Percentiles rank a stretch among this genome's conserved stretches.
phyloP scores from a whole-genome alignment of 495 filamentous ascomycete species.

The Chaetomium tenue region DNA sequence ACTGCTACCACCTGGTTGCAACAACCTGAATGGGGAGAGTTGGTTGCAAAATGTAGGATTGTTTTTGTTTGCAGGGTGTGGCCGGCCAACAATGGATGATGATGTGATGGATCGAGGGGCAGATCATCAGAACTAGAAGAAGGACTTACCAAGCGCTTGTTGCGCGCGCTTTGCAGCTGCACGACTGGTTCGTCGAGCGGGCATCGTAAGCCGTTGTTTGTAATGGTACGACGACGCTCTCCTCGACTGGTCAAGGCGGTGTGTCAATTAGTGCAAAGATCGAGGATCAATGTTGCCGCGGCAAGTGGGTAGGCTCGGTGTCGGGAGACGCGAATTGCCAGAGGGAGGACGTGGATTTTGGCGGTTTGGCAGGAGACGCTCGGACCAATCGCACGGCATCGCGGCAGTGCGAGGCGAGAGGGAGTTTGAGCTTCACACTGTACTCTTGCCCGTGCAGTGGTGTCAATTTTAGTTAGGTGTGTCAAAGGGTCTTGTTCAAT shows the following conservation, averaged over 20 bases:
- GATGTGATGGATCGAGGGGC: slow-evolving; percentile 8
- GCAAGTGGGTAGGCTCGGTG: neutral
- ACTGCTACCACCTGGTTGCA: neutral
- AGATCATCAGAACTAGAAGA: neutral
- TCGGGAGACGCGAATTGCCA: slow-evolving; percentile 16
- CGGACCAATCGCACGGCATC: neutral
- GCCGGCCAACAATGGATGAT: neutral
- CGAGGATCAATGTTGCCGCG: neutral
- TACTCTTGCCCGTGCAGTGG: too few relatives aligned
- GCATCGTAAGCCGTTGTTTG: slow-evolving; percentile 23
- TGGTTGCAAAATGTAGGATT: neutral
- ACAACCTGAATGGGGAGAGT: neutral
- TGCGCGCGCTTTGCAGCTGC: slow-evolving; percentile 39
- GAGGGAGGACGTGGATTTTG: slow-evolving; percentile 19
- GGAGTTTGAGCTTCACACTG: neutral
- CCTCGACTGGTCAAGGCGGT: neutral
- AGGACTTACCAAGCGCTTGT: slow-evolving; percentile 33
- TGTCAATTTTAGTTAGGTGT: too few relatives aligned
- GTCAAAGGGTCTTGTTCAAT: too few relatives aligned
- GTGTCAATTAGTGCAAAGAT: neutral
- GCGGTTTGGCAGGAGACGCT: neutral
- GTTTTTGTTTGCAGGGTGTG: slow-evolving; percentile 1
- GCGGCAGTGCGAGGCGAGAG: neutral
- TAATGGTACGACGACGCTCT: slow-evolving; percentile 7
- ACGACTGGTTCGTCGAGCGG: slow-evolving; percentile 35